phyloP scores from a whole-genome alignment of 352 stramenopile genomes.

The Globisporangium barbulae region DNA sequence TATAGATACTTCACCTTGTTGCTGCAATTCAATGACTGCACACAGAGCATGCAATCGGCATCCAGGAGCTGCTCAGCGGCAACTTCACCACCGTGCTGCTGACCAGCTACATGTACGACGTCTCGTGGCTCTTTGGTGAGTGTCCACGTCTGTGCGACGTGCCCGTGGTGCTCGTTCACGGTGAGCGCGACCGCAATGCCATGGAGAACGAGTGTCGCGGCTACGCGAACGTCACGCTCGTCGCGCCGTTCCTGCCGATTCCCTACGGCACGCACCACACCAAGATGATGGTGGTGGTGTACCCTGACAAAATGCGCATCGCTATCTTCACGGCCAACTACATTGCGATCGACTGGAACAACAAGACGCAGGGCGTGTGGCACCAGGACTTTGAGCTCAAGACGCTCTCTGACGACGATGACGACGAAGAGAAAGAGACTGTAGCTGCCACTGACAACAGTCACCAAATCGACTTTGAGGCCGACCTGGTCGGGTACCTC shows the following conservation, averaged over 20 bases:
- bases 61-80: constrained; percentile 52
- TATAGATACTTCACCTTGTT: background rate
- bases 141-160: constrained; percentile 55
- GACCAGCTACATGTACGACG: constrained; percentile 83
- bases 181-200: constrained; percentile 50
- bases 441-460: background rate
- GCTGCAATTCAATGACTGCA: background rate
- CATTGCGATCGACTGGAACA: constrained; percentile 71
- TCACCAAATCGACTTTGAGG: constrained; percentile 44
- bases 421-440: constrained; percentile 22
- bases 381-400: constrained; percentile 79
- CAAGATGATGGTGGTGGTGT: constrained; percentile 82
- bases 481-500: constrained; percentile 61
- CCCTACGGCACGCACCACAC: constrained; percentile 86
- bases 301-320: constrained; percentile 59
- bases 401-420: constrained; percentile 27
- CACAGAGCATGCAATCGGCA: constrained; percentile 36
- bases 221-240: constrained; percentile 58
- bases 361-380: constrained; percentile 85
- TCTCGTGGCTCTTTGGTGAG: constrained; percentile 66
- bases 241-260: constrained; percentile 72
- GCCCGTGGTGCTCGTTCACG: constrained; percentile 75
- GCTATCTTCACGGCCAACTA: constrained; percentile 88
- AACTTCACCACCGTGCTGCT: constrained; percentile 61
- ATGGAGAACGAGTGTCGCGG: constrained; percentile 54